Conservation (phyloP, 2,329 filamentous ascomycete genomes). For the Simplicillium sp. region DNA sequence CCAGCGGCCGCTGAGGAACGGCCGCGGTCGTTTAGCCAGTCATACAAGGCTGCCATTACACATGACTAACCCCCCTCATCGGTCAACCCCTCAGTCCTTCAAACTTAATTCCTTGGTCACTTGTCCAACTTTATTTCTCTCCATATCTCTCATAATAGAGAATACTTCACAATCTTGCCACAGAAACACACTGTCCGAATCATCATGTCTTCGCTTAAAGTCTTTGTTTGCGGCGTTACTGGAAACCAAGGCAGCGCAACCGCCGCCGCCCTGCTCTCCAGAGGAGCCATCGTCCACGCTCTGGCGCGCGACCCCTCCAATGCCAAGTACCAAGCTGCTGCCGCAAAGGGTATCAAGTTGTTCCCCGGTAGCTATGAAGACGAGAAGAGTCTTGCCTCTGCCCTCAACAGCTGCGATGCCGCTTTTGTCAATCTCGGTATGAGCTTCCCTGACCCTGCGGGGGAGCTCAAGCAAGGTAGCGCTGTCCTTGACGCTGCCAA, state of each 20-base stretch:
- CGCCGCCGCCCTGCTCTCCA: slow-evolving; percentile 20
- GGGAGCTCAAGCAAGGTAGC: slow-evolving; percentile 19
- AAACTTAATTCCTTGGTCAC: no score
- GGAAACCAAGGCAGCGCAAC: slow-evolving; percentile 28
- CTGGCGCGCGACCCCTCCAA: slow-evolving; percentile 16
- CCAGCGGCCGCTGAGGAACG: no score
- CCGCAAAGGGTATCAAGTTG: slow-evolving; percentile 20
- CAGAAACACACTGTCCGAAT: no score
- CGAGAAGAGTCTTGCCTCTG: slow-evolving; percentile 15
- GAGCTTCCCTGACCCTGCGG: slow-evolving; percentile 1
- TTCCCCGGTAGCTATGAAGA: slow-evolving; percentile 23
- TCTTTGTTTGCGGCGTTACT: slow-evolving; percentile 29
- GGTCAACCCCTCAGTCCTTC: no score
- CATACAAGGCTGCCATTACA: no score
- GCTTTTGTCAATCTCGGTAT: slow-evolving; percentile 1
- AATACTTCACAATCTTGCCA: no score
- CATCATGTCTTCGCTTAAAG: slow-evolving; percentile 9
- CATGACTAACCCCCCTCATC: no score
- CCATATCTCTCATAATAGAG: no score
- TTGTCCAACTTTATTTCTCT: no score
- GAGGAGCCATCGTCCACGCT: slow-evolving; percentile 17
- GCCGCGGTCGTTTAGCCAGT: no score
- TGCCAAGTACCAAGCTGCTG: slow-evolving; percentile 13
- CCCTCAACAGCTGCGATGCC: slow-evolving; percentile 17
- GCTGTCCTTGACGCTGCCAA: slow-evolving; percentile 25